Percentiles rank a stretch among this genome's conserved stretches.
Evolutionary conservation across 108 stramenopile species (phyloP).

Genomic region (Mediolabrus comicus): DNA sequence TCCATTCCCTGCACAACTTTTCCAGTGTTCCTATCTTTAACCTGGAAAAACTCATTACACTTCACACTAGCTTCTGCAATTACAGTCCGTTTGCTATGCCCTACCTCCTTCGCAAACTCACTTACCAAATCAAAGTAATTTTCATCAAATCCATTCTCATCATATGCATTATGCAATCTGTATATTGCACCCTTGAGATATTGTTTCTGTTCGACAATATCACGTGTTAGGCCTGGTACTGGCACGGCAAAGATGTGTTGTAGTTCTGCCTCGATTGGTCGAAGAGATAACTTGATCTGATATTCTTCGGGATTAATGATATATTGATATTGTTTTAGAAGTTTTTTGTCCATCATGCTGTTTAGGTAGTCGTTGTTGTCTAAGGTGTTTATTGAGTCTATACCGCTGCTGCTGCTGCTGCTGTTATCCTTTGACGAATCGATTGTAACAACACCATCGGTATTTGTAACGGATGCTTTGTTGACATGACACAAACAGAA

Average conservation of each 20-base stretch:
- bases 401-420: neutral
- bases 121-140: constrained; percentile 20
- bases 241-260: constrained; percentile 40
- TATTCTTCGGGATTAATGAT: constrained; percentile 8
- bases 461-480: neutral
- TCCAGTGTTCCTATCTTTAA: constrained; percentile 20
- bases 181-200: constrained; percentile 27
- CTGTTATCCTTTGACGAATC: neutral
- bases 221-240: constrained; percentile 26
- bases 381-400: neutral
- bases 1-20: constrained; percentile 33
- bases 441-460: constrained; percentile 6
- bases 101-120: constrained; percentile 19
- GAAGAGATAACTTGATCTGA: constrained; percentile 26
- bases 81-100: constrained; percentile 16
- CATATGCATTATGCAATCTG: constrained; percentile 18
- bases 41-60: constrained; percentile 41
- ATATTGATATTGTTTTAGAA: constrained; percentile 10
- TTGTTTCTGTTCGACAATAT: constrained; percentile 32
- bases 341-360: constrained; percentile 37
- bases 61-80: constrained; percentile 33
- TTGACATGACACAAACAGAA: too few relatives aligned
- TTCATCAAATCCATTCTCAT: constrained; percentile 30
- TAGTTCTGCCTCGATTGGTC: constrained; percentile 18
- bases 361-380: constrained; percentile 17